These are phyloP conservation scores for Biscogniauxia mediterranea DNA, from an alignment of 2,329 filamentous ascomycete genomes.

Conservation along the genomic window DNA sequence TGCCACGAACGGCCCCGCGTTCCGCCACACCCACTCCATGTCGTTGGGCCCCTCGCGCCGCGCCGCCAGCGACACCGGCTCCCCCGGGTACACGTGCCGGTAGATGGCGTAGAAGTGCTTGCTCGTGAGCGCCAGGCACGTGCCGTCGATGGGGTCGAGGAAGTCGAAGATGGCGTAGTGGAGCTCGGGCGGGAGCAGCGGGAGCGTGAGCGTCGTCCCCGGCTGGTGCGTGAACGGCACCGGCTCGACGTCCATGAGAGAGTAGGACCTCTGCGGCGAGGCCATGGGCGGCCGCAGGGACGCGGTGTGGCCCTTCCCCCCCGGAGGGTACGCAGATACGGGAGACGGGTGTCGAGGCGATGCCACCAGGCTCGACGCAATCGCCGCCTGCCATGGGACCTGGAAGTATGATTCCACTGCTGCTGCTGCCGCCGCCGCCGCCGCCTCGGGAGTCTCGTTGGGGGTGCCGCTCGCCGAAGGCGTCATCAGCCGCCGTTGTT, in stretches of 20 bases:
- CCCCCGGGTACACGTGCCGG: slow-evolving; percentile 47
- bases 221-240: slow-evolving; percentile 49
- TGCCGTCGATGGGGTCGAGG: slow-evolving; percentile 63
- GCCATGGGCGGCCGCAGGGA: slow-evolving; percentile 37
- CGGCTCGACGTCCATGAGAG: slow-evolving; percentile 59
- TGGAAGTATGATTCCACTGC: slow-evolving; percentile 25
- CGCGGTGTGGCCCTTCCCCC: slow-evolving; percentile 10
- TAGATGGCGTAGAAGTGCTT: slow-evolving; percentile 59
- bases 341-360: neutral
- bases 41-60: slow-evolving; percentile 61
- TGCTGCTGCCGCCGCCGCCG: slow-evolving; percentile 1
- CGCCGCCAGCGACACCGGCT: slow-evolving; percentile 53
- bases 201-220: slow-evolving; percentile 44
- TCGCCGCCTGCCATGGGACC: neutral
- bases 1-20: slow-evolving; percentile 46
- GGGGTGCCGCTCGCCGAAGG: slow-evolving; percentile 23
- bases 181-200: slow-evolving; percentile 57
- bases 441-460: slow-evolving; percentile 14
- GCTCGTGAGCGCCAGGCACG: slow-evolving; percentile 59
- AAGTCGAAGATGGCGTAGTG: slow-evolving; percentile 61
- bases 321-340: slow-evolving; percentile 20
- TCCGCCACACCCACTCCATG: slow-evolving; percentile 63
- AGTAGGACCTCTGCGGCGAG: slow-evolving; percentile 55
- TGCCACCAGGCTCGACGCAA: slow-evolving; percentile 3
- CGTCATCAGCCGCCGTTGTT: slow-evolving; percentile 18